phyloP scores from a whole-genome alignment of 148 eudicot species.

The Rhododendron mucronatum region DNA sequence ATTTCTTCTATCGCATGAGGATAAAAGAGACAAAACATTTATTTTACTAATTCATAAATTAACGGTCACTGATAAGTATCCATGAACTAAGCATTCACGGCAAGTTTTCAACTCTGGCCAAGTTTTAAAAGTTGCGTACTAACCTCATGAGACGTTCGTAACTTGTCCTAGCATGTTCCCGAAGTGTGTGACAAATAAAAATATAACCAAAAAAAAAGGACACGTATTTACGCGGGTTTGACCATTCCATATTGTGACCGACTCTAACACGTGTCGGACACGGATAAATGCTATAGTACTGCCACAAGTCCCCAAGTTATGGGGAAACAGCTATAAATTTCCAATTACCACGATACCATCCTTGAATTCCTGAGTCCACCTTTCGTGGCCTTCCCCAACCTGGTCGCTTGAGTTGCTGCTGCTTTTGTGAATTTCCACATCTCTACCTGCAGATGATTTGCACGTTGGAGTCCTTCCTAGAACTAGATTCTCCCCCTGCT shows the following conservation, averaged over 20 bases:
- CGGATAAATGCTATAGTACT: neutral
- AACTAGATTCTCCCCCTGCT: neutral
- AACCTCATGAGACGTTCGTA: neutral
- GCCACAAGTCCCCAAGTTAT: neutral
- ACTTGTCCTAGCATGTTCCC: neutral
- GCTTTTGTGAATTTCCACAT: neutral
- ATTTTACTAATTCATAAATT: neutral
- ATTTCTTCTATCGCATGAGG: neutral
- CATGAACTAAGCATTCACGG: neutral
- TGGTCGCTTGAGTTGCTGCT: slow-evolving; percentile 2
- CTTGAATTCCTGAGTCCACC: slow-evolving; percentile 5
- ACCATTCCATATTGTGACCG: neutral
- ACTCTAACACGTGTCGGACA: neutral
- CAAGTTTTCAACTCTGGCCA: neutral
- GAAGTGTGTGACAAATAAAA: neutral
- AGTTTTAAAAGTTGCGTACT: neutral
- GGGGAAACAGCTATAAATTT: neutral
- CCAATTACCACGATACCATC: neutral
- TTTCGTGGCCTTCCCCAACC: slow-evolving; percentile 10
- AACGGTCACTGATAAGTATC: neutral
- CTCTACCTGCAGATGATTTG: neutral
- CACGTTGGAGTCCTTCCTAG: neutral
- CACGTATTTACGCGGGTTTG: neutral
- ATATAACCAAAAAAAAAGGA: neutral
- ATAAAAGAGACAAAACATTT: neutral